Evolutionary conservation across 2,329 filamentous ascomycete species (phyloP).

Genomic region (Neophaeococcomyces mojaviensis): DNA sequence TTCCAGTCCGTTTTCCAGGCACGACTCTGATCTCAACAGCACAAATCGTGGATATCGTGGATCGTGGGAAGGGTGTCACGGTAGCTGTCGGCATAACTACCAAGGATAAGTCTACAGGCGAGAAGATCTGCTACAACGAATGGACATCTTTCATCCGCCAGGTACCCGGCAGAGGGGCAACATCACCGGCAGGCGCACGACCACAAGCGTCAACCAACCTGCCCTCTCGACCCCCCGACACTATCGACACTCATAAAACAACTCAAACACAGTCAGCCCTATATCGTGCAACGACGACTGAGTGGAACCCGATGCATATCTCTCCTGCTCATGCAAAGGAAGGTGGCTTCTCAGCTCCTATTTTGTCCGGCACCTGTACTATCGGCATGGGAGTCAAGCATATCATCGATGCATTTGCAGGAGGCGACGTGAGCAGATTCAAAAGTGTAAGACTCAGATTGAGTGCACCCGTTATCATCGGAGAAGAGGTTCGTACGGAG

Average conservation of each 20-base stretch:
- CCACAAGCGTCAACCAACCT: background rate
- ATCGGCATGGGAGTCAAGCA: slow-evolving; percentile 13
- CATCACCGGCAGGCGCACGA: background rate
- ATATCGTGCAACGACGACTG: slow-evolving; percentile 14
- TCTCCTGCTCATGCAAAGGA: slow-evolving; percentile 9
- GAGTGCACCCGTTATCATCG: slow-evolving; percentile 12
- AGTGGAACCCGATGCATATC: slow-evolving; percentile 16
- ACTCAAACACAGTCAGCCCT: slow-evolving; percentile 10
- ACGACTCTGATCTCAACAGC: slow-evolving; percentile 9
- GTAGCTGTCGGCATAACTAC: slow-evolving; percentile 13
- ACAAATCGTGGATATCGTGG: slow-evolving; percentile 11
- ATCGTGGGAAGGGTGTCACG: slow-evolving; percentile 12
- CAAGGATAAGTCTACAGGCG: slow-evolving; percentile 4
- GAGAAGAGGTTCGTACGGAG: slow-evolving; percentile 13
- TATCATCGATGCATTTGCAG: slow-evolving; percentile 12
- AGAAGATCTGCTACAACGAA: slow-evolving; percentile 13
- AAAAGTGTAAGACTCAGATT: slow-evolving; percentile 13
- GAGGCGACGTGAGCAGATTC: slow-evolving; percentile 8
- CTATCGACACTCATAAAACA: slow-evolving; percentile 7
- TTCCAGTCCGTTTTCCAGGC: slow-evolving; percentile 4
- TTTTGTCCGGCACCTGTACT: slow-evolving; percentile 14
- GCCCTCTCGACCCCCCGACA: slow-evolving; percentile 8
- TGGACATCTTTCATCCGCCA: slow-evolving; percentile 14
- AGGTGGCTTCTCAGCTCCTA: slow-evolving; percentile 12
- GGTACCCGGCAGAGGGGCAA: slow-evolving; percentile 11